Evolutionary conservation across 768 basidiomycete species (phyloP), one percentile per base, ranked within the genome.

Genomic region (Gymnopilus dilepis): DNA sequence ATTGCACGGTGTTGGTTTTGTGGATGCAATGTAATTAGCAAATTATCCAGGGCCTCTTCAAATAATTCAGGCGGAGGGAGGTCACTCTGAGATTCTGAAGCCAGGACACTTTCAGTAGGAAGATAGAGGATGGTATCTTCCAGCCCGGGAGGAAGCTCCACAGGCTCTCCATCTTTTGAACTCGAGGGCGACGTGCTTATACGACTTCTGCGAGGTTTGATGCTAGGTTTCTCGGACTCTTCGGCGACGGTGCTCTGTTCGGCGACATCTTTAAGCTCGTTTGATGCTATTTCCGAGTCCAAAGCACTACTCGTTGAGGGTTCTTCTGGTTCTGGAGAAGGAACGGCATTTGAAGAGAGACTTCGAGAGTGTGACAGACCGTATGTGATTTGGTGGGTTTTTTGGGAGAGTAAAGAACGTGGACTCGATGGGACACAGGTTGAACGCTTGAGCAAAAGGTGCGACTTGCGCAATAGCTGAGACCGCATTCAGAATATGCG

Each of bases 21-120:
- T 2, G 94, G 91, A 73, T 93, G 92, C 33, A 95, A 78, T 4
- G 89, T 84, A 61, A 95, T 86, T 60, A 88, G 82, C 6, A 94
- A 72, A 64, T 93, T 92, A 61, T 90, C 85, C 64, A 92, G 76
- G 8, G 86, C 88, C 59, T 93, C 90, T 30, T 93, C 82, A 34
- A 94, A 81, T 45, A 94, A 84, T 65, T 91, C 87, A 5, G 86
- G 84, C 3, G 90, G 91, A 1, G 93, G 93, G 38, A 93, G 69
- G 28, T 75, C 75, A 37, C 63, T 67, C 15, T 73, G 72, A 0
- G 71, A 61, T 57, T 76, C 70, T 6, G 71, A 60, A 12, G 68
- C 69, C 3, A 73, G 60, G 1, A 74, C 65, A 37, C 81, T 81
- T 11, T 77, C 72, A 11, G 78, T 77, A 2, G 89, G 83, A 1